Evolutionary conservation across 495 filamentous ascomycete species (phyloP).

Genomic region (Aspergillus kassunensis): DNA sequence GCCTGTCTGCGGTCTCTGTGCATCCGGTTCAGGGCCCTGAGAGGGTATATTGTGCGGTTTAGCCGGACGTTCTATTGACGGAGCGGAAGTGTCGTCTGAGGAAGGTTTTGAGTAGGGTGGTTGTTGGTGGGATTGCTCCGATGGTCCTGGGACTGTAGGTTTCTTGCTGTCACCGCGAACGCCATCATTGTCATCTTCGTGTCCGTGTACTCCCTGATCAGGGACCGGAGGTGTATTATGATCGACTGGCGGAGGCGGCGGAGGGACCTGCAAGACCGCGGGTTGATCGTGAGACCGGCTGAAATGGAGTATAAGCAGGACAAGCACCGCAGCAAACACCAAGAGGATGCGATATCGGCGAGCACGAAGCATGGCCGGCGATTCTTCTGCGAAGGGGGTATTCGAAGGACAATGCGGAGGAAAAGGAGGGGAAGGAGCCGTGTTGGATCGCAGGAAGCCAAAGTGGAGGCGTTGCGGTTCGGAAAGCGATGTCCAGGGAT

Average conservation of each 20-base stretch:
- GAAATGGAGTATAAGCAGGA: slow-evolving; percentile 65
- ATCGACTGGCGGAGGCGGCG: slow-evolving; percentile 9
- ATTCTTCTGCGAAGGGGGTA: background rate
- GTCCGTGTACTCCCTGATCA: background rate
- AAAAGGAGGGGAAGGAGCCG: background rate
- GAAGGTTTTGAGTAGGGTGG: background rate
- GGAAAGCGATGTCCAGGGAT: background rate
- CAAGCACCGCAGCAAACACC: slow-evolving; percentile 61
- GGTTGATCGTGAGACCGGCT: slow-evolving; percentile 32
- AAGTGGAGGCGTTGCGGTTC: background rate
- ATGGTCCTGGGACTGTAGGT: background rate
- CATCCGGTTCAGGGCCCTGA: slow-evolving; percentile 7
- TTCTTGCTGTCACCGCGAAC: background rate
- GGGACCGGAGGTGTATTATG: slow-evolving; percentile 3
- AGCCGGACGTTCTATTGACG: slow-evolving; percentile 2
- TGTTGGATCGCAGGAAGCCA: background rate
- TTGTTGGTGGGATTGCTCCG: background rate
- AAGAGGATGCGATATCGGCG: slow-evolving; percentile 74
- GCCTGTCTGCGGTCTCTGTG: slow-evolving; percentile 25
- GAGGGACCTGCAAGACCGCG: slow-evolving; percentile 10
- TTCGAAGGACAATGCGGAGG: background rate
- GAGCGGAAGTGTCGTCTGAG: background rate
- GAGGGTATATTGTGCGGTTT: slow-evolving; percentile 6
- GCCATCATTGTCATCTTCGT: slow-evolving; percentile 1
- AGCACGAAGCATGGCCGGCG: slow-evolving; percentile 60